These are phyloP conservation scores for Volvariella volvacea DNA, from an alignment of 1,284 basidiomycete genomes.

Conservation along the genomic window DNA sequence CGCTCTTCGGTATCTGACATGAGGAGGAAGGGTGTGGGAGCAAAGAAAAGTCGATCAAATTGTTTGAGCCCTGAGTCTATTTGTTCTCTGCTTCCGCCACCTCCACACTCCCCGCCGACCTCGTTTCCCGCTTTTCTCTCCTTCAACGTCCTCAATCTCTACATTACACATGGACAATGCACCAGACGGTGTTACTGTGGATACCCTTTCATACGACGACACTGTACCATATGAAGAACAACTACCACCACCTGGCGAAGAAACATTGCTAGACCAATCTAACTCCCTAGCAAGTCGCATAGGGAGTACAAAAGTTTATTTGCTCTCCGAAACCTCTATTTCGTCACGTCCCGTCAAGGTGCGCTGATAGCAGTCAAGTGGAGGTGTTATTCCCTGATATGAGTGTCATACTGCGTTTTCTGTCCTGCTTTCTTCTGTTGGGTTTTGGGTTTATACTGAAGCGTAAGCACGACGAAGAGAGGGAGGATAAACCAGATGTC, in stretches of 20 bases:
- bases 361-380: slow-evolving; percentile 39
- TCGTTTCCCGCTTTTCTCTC: slow-evolving; percentile 7
- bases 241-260: slow-evolving; percentile 12
- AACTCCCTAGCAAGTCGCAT: slow-evolving; percentile 56
- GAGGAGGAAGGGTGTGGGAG: slow-evolving; percentile 9
- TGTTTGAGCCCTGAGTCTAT: slow-evolving; percentile 1
- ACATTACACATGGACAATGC: slow-evolving; percentile 20
- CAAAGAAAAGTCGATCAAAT: slow-evolving; percentile 7
- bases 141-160: slow-evolving; percentile 6
- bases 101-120: slow-evolving; percentile 2
- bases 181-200: slow-evolving; percentile 15
- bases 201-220: slow-evolving; percentile 46
- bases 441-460: slow-evolving; percentile 18
- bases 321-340: slow-evolving; percentile 55
- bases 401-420: slow-evolving; percentile 27
- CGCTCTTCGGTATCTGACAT: slow-evolving; percentile 44
- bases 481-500: slow-evolving; percentile 39
- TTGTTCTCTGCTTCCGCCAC: slow-evolving; percentile 3
- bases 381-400: slow-evolving; percentile 39
- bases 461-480: slow-evolving; percentile 50
- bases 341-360: slow-evolving; percentile 61
- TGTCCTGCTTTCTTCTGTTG: slow-evolving; percentile 16
- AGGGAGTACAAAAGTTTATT: slow-evolving; percentile 58
- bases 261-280: not conserved
- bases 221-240: slow-evolving; percentile 45